phyloP scores from a whole-genome alignment of 1,139 yeast species.

The Sporopachydermia cereana region DNA sequence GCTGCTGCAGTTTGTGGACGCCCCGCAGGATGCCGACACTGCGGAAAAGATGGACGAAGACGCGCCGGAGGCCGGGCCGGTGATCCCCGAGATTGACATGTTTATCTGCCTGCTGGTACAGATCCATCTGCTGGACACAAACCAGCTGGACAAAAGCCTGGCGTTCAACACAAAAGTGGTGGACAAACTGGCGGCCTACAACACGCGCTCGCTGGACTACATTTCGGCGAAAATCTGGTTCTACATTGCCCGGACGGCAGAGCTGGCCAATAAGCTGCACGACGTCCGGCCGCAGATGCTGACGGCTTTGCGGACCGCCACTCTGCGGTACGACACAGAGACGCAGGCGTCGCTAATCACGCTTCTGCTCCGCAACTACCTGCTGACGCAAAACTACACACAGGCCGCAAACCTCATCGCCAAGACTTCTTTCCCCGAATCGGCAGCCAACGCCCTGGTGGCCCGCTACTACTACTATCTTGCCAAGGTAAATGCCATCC shows the following conservation, averaged over 20 bases:
- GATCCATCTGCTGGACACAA: conserved; percentile 57
- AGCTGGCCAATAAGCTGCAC: conserved; percentile 42
- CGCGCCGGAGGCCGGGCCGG: conserved; percentile 20
- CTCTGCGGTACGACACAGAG: conserved; percentile 85
- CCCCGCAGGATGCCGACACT: conserved; percentile 11
- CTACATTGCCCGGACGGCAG: conserved; percentile 72
- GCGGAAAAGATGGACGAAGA: conserved; percentile 14
- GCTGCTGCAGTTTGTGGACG: conserved; percentile 31
- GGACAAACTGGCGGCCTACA: conserved; percentile 46
- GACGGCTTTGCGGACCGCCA: conserved; percentile 72
- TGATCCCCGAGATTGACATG: conserved; percentile 71
- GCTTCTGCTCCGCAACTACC: conserved; percentile 67
- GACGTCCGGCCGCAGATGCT: conserved; percentile 62
- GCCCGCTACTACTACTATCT: conserved; percentile 88
- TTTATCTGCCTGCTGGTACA: conserved; percentile 72
- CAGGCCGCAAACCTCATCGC: conserved; percentile 87
- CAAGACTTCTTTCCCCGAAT: conserved; percentile 77
- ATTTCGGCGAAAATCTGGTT: conserved; percentile 91
- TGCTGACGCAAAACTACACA: conserved; percentile 66
- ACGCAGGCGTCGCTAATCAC: conserved; percentile 84
- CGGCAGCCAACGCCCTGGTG: conserved; percentile 77
- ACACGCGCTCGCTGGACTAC: conserved; percentile 76
- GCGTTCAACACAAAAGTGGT: conserved; percentile 35
- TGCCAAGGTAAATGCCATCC: conserved; percentile 84
- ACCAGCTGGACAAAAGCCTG: conserved; percentile 23